A percentile compares a stretch with the other conserved stretches of the same genome.
Evolutionary conservation across 495 filamentous ascomycete genomes (phyloP).

Genomic region (Xylaria grammica): DNA sequence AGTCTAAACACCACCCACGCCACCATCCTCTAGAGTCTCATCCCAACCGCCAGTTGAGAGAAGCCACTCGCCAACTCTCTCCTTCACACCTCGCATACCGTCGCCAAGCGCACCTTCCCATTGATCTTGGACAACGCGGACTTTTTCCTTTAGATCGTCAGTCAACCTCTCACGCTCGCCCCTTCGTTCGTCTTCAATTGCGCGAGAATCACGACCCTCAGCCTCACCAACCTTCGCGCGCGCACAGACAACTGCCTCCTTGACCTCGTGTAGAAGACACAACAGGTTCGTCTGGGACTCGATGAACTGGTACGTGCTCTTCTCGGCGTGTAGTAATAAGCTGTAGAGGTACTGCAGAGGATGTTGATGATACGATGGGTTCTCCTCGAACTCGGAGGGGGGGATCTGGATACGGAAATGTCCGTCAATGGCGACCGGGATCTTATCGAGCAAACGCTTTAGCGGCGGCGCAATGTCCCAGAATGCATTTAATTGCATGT

Average conservation of each 20-base stretch:
- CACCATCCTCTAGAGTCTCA: conserved; percentile 60
- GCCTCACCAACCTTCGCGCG: conserved; percentile 60
- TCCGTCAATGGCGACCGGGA: conserved; percentile 58
- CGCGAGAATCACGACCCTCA: conserved; percentile 59
- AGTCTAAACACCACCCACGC: conserved; percentile 47
- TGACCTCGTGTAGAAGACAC: conserved; percentile 92
- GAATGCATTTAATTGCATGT: conserved; percentile 88
- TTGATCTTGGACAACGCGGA: conserved; percentile 85
- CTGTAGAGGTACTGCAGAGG: conserved; percentile 89
- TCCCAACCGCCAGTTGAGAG: conserved; percentile 76
- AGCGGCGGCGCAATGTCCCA: conserved; percentile 96
- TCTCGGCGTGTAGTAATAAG: conserved; percentile 83
- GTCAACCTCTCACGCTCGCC: conserved; percentile 74
- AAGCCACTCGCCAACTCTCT: conserved; percentile 68
- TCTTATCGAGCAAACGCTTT: conserved; percentile 73
- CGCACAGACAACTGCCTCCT: conserved; percentile 73
- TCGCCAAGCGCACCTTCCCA: conserved; percentile 65
- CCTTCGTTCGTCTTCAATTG: conserved; percentile 64
- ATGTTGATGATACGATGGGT: conserved; percentile 74
- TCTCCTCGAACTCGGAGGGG: conserved; percentile 78
- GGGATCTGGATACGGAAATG: conserved; percentile 74
- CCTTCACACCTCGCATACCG: conserved; percentile 54
- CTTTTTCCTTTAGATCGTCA: conserved; percentile 90
- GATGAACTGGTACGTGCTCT: conserved; percentile 93
- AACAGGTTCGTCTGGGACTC: conserved; percentile 91